Evolutionary conservation across 228 moss, liverwort and hornwort genomes (phyloP).

Genomic region (Sphagnum magellanicum): DNA sequence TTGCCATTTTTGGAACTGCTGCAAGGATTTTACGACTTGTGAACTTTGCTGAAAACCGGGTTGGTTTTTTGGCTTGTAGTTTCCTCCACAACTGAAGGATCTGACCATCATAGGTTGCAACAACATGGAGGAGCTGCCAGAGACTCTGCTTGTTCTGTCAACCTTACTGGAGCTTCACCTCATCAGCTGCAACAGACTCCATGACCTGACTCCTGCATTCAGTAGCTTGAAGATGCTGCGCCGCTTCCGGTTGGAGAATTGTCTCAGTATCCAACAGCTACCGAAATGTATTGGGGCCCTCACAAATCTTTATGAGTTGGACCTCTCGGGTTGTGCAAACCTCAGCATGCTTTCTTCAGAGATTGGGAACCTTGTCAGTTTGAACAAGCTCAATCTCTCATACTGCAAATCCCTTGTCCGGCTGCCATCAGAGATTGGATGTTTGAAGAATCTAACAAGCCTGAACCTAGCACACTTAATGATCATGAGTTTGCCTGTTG

Average conservation of each 20-base stretch:
- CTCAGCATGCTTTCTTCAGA: conserved; percentile 30
- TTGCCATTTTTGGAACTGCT: no score
- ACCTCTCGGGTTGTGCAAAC: conserved; percentile 42
- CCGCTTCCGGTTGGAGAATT: conserved; percentile 40
- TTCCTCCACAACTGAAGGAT: conserved; percentile 49
- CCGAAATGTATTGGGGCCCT: conserved; percentile 33
- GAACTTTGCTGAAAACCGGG: background rate
- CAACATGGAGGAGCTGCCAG: conserved; percentile 45
- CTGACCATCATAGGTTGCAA: conserved; percentile 43
- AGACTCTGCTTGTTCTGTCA: conserved; percentile 22
- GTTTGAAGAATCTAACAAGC: conserved; percentile 27
- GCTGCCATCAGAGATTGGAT: conserved; percentile 31
- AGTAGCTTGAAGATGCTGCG: conserved; percentile 23
- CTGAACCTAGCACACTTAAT: conserved; percentile 28
- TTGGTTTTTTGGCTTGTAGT: conserved; percentile 10
- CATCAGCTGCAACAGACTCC: conserved; percentile 36
- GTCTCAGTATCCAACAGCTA: conserved; percentile 32
- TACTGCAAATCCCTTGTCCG: conserved; percentile 34
- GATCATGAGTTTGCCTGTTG: conserved; percentile 28
- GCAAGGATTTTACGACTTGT: no score
- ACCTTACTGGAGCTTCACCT: conserved; percentile 38
- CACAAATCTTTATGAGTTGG: conserved; percentile 26
- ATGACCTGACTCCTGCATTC: conserved; percentile 27
- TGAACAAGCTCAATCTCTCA: conserved; percentile 32
- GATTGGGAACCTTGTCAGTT: conserved; percentile 22